Base-by-base conservation (phyloP, 2,329 filamentous ascomycete species). In the Pyrenochaeta sp. region DNA sequence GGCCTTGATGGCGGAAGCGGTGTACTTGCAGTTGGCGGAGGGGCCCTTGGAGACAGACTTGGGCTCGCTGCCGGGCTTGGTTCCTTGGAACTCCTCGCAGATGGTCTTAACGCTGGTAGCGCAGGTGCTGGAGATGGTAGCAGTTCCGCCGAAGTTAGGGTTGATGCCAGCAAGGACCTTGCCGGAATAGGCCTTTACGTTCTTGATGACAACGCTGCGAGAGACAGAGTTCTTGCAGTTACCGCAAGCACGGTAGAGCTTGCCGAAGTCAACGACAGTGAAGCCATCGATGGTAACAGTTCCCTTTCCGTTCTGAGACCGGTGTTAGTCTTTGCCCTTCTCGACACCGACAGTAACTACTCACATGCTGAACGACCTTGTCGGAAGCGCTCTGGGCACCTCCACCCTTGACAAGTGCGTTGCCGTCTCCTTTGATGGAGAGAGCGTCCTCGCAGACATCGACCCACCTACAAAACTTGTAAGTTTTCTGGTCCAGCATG, bases 121-220 rank as follows among this genome's bases (percentile, higher is more conserved):
- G 47, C 66, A 67, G 34, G 60, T 63, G 41, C 40, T 35, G 50
- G 61, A 71, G 53, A 76, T 76, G 3, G 74, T 75, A 52, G 78
- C 75, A 23, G 74, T 77, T 54, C 77, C 76, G 17, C 76, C 77
- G 51, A 75, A 80, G 72, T 80, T 81, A 44, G 69, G 70, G 70
- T 80, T 80, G 64, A 80, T 79, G 34, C 77, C 76, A 50, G 71
- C 74, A 21, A 77, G 68, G 37, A 69, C 60, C 45, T 77, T 77
- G 42, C 69, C 64, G 34, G 66, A 61, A 48, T 72, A 72, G 45
- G 74, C 74, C 29, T 68, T 69, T 46, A 76, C 66, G 55, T 74
- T 73, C 58, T 75, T 65, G 42, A 80, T 68, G 44, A 76, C 65
- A 40, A 78, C 70, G 51, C 72, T 67, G 44, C 77, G 72, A 23